Conservation (phyloP, 2,329 filamentous ascomycete species). For the Penicillium oxalicum region DNA sequence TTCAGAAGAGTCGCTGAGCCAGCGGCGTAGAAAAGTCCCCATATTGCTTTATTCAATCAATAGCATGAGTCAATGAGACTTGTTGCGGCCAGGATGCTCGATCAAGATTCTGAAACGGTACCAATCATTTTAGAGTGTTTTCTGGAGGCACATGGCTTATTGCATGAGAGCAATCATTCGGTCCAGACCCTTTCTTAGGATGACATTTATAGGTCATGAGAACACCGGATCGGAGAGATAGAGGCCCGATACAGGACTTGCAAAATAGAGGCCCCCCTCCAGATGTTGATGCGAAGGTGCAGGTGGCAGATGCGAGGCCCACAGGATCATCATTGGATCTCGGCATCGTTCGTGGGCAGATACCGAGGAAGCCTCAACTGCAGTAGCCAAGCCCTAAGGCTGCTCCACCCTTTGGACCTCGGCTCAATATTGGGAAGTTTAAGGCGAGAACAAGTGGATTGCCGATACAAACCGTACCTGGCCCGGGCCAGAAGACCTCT, state of each 20-base stretch:
- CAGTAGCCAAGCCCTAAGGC: not conserved
- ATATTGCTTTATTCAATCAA: conserved; percentile 2
- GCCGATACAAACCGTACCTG: conserved; percentile 3
- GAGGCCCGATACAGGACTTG: conserved; percentile 7
- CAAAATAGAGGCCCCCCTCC: not conserved
- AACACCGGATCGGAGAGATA: conserved; percentile 9
- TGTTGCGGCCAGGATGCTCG: conserved; percentile 2
- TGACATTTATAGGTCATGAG: not conserved
- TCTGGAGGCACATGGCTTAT: not conserved
- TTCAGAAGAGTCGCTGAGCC: too few species aligned
- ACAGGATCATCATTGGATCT: not conserved
- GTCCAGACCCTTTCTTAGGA: too few species aligned
- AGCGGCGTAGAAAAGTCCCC: too few species aligned
- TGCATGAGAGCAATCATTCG: too few species aligned
- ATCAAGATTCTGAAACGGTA: not conserved
- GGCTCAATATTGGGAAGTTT: conserved; percentile 2
- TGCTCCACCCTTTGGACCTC: conserved; percentile 2
- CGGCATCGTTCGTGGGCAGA: too few species aligned
- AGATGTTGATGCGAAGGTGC: conserved; percentile 2
- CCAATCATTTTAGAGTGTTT: conserved; percentile 6
- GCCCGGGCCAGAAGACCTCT: not conserved
- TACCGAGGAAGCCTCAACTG: too few species aligned
- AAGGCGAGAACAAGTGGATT: conserved; percentile 4
- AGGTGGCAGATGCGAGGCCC: not conserved
- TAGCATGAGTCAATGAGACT: conserved; percentile 3